Percentiles rank a stretch among this genome's conserved stretches.
Evolutionary conservation across 257 asterid genomes (phyloP).

Genomic region (Penstemon barbatus): DNA sequence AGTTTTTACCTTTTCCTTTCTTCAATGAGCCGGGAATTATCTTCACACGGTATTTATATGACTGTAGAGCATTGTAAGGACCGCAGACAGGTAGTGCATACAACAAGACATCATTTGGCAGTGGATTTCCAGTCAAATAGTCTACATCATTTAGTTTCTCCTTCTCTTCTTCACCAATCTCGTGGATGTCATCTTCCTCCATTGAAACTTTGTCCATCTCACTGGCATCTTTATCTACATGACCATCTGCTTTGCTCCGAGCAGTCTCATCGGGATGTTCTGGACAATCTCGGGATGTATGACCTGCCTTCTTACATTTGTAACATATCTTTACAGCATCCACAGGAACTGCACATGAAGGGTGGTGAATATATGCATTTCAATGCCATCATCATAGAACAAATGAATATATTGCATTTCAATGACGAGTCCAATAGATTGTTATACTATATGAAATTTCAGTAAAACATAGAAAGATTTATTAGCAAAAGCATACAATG

Average conservation of each 20-base stretch:
- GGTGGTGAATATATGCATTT: conserved; percentile 8
- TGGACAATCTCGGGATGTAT: conserved; percentile 80
- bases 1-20: conserved; percentile 82
- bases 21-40: conserved; percentile 86
- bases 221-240: conserved; percentile 29
- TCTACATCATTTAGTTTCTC: conserved; percentile 83
- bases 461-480: too few species aligned
- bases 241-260: conserved; percentile 39
- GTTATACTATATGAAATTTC: too few species aligned
- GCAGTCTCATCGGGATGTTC: conserved; percentile 54
- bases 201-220: conserved; percentile 69
- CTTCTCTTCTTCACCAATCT: conserved; percentile 96
- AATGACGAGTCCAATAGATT: too few species aligned
- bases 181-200: conserved; percentile 96
- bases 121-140: conserved; percentile 90
- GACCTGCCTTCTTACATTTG: conserved; percentile 87
- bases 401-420: too few species aligned
- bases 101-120: conserved; percentile 65
- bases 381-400: background rate
- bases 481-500: background rate
- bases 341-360: conserved; percentile 41
- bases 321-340: conserved; percentile 80
- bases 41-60: conserved; percentile 91
- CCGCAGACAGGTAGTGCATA: conserved; percentile 94
- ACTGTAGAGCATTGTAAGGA: conserved; percentile 84